Evolutionary conservation across 768 basidiomycete species (phyloP), one percentile per base, ranked within the genome.

Genomic region (Trametes punicea): DNA sequence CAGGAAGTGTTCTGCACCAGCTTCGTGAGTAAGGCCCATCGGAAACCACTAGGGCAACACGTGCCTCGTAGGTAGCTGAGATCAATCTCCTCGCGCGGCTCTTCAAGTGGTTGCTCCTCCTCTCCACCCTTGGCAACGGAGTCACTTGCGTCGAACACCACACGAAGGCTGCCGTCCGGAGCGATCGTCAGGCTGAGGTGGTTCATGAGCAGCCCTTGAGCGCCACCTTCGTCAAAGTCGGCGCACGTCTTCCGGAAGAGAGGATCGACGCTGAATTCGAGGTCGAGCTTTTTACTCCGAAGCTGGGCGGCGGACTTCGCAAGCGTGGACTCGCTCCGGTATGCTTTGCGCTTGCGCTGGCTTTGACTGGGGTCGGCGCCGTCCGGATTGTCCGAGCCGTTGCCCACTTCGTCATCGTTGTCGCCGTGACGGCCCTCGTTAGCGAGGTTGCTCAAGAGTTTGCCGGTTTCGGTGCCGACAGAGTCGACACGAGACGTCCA

Each of bases 401-500:
- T 75, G 16, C 81, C 85, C 6, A 81, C 87, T 1, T 83, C 84
- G 1, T 82, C 84, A 5, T 76, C 81, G n/a, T 78, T 81, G 23
- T 78, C 82, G 9, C 75, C 79, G 27, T 77, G 78, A 46, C 78
- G 75, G 16, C 84, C 87, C 55, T 82, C 84, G 34, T 79, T 81
- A 1, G 83, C 80, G 23, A 99, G 82, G 66, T 98, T 98, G 64
- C 87, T 92, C 54, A 98, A 78, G 11, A 99, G 80, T 69, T 97
- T 98, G 25, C 93, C 93, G 0, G 95, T 98, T 71, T 98, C 97
- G 0, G 93, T 96, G 21, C 92, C 93, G 31, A 98, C 94, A 59
- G 88, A 91, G 70, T 99, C 97, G 36, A 99, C 96, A 42, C 97
- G 87, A 63, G 89, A 93, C 6, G 95, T 98, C 94, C 95, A 99